A percentile compares a stretch with the other conserved stretches of the same genome.
phyloP scores from a whole-genome alignment of 352 stramenopile species.

The Thalassiosira allenii region DNA sequence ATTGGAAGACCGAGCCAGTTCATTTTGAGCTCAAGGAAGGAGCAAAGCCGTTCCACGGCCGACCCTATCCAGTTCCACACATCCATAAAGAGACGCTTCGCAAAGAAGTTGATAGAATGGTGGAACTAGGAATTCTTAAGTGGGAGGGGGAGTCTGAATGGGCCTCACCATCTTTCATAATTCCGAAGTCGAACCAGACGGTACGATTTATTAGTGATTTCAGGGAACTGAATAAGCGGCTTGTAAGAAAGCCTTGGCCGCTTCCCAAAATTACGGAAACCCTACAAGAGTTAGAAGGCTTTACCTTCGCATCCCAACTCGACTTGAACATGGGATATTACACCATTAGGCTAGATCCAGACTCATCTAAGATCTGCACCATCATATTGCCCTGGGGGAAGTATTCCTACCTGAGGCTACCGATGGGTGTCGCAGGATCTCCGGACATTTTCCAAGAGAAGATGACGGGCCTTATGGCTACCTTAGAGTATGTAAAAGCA shows the following conservation, averaged over 20 bases:
- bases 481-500: constrained; percentile 10
- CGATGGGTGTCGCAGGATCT: constrained; percentile 20
- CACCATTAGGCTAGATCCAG: constrained; percentile 24
- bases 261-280: constrained; percentile 57
- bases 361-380: background rate
- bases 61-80: constrained; percentile 31
- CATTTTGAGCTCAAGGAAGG: constrained; percentile 7
- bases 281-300: constrained; percentile 56
- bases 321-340: constrained; percentile 65
- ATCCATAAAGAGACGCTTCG: constrained; percentile 35
- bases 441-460: constrained; percentile 33
- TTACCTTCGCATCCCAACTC: constrained; percentile 53
- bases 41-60: constrained; percentile 3
- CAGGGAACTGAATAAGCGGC: constrained; percentile 52
- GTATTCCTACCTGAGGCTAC: constrained; percentile 24
- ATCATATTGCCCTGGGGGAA: constrained; percentile 31
- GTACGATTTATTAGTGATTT: constrained; percentile 56
- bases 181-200: constrained; percentile 49
- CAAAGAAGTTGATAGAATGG: constrained; percentile 51
- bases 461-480: constrained; percentile 4
- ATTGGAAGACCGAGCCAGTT: constrained; percentile 15
- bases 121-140: constrained; percentile 34
- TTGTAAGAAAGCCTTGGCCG: constrained; percentile 44
- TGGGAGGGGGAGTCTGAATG: constrained; percentile 18
- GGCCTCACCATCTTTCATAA: constrained; percentile 42